Percentiles rank a stretch among this genome's conserved stretches.
Conservation (phyloP, 768 basidiomycete species). For the Boletus rubescentipes region DNA sequence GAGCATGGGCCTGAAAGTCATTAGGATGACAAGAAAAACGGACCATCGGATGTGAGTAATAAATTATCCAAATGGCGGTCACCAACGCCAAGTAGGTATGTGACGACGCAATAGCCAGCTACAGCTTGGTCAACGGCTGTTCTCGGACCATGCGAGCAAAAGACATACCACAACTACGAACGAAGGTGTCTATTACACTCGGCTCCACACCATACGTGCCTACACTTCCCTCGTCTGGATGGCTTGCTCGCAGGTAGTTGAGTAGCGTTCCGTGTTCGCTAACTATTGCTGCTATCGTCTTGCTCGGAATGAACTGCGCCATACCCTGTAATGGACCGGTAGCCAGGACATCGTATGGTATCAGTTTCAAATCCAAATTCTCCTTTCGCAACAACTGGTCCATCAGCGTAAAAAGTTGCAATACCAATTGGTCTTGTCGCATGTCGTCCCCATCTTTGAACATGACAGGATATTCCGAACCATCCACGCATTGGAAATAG, state of each 20-base stretch:
- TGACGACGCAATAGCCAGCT: conserved; percentile 99
- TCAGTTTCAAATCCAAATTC: conserved; percentile 90
- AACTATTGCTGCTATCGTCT: conserved; percentile 92
- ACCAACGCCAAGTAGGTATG: conserved; percentile 93
- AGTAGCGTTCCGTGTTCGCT: conserved; percentile 87
- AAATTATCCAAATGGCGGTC: conserved; percentile 97
- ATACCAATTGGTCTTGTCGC: conserved; percentile 96
- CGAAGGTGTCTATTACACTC: conserved; percentile 91
- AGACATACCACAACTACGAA: conserved; percentile 88
- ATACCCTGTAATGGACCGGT: conserved; percentile 92
- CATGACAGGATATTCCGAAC: conserved; percentile 88
- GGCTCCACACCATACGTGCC: conserved; percentile 96
- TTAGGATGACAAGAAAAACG: conserved; percentile 15
- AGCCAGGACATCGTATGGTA: conserved; percentile 89
- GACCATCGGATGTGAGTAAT: conserved; percentile 88
- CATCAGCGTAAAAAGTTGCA: conserved; percentile 99
- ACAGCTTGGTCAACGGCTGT: conserved; percentile 17
- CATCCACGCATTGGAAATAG: conserved; percentile 84
- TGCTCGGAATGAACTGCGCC: conserved; percentile 94
- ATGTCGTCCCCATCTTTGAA: conserved; percentile 99
- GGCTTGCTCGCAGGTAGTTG: conserved; percentile 80
- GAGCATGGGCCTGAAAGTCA: neutral
- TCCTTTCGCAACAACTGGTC: conserved; percentile 90
- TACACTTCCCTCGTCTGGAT: conserved; percentile 93
- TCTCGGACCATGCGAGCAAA: neutral